These are phyloP conservation scores for Chaetomium olivaceum DNA, from an alignment of 2,329 filamentous ascomycete species.

Conservation along the genomic window DNA sequence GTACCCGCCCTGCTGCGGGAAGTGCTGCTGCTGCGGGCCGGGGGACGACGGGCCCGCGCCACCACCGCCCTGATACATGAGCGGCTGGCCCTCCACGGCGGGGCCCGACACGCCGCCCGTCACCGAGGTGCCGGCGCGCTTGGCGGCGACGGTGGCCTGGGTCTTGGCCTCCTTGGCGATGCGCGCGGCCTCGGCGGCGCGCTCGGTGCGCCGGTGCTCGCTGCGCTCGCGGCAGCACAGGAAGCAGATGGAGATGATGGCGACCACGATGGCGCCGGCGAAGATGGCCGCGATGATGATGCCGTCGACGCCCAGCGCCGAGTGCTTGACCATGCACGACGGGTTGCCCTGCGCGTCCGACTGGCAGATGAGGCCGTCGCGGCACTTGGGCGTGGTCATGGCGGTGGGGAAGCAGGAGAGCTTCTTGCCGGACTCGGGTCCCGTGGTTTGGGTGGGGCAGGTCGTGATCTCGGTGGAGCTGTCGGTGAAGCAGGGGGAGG, in stretches of 20 bases:
- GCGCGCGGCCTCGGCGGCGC: slow-evolving; percentile 52
- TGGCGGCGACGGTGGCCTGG: slow-evolving; percentile 31
- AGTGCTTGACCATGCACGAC: slow-evolving; percentile 47
- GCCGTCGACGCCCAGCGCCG: slow-evolving; percentile 46
- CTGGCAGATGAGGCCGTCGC: slow-evolving; percentile 47
- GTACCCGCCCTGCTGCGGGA: slow-evolving; percentile 12
- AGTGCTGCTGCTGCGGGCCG: slow-evolving; percentile 6
- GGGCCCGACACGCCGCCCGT: slow-evolving; percentile 16
- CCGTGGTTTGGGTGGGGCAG: slow-evolving; percentile 45
- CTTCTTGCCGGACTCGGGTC: slow-evolving; percentile 36
- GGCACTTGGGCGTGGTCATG: slow-evolving; percentile 44
- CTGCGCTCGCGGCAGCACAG: slow-evolving; percentile 54
- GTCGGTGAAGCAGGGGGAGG: slow-evolving; percentile 38
- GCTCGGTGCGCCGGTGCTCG: slow-evolving; percentile 46
- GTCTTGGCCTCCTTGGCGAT: slow-evolving; percentile 46
- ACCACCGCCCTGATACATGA: slow-evolving; percentile 31
- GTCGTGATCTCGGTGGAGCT: slow-evolving; percentile 39
- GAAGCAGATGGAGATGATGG: slow-evolving; percentile 48
- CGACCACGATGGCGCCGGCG: slow-evolving; percentile 42
- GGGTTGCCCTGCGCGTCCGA: slow-evolving; percentile 42
- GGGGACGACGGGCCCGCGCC: neutral
- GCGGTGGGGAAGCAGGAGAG: slow-evolving; percentile 44
- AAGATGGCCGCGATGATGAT: slow-evolving; percentile 53
- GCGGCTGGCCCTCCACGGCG: slow-evolving; percentile 30
- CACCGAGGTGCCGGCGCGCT: slow-evolving; percentile 41